Conservation (phyloP, 2,329 filamentous ascomycete genomes). For the Xylaria sp. region DNA sequence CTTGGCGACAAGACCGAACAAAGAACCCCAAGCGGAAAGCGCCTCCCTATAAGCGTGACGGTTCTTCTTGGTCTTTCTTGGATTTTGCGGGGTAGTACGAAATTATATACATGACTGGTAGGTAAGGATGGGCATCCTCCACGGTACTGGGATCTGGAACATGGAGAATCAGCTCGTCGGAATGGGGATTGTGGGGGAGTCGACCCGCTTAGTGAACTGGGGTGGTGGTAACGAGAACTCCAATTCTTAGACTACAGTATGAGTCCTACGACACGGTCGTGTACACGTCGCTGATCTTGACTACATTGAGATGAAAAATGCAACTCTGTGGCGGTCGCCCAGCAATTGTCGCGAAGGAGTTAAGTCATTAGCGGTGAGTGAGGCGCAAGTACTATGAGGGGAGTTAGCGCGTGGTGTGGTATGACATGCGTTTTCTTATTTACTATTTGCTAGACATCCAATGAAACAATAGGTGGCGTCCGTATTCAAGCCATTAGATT, state of each 20-base stretch:
- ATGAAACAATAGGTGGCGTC: conserved; percentile 6
- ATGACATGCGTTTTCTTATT: not conserved
- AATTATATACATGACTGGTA: not conserved
- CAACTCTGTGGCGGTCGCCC: too few relatives aligned
- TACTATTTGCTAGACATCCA: not conserved
- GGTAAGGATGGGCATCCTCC: not conserved
- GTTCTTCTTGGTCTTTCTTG: not conserved
- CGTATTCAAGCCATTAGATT: not conserved
- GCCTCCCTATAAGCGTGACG: conserved; percentile 2
- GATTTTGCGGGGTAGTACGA: conserved; percentile 27
- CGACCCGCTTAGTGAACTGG: not conserved
- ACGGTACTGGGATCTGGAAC: not conserved
- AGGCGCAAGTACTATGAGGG: not conserved
- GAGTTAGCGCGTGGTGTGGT: not conserved
- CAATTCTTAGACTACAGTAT: not conserved
- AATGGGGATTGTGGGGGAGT: conserved; percentile 14
- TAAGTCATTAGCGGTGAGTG: not conserved
- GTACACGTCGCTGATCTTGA: not conserved
- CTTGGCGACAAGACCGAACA: conserved; percentile 6
- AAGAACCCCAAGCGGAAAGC: not conserved
- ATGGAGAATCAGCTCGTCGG: not conserved
- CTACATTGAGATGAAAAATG: not conserved
- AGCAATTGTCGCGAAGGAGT: too few relatives aligned
- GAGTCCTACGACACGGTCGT: not conserved
- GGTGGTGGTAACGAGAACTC: not conserved